Conservation (phyloP, 768 basidiomycete genomes). For the Cystofilobasidium bisporidii region DNA sequence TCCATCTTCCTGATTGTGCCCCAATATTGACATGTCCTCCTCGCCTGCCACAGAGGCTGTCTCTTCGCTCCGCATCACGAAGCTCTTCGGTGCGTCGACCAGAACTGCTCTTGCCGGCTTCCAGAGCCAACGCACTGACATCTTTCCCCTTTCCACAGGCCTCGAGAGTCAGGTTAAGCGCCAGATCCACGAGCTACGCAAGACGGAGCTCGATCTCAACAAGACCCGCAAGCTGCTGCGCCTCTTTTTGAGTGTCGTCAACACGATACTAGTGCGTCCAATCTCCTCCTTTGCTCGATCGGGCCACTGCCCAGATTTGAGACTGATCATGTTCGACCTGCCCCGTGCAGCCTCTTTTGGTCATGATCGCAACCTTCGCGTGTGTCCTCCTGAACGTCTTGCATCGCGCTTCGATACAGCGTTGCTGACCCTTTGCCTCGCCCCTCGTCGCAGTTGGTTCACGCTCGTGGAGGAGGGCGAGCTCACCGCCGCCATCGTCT, state of each 20-base stretch:
- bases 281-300: too few relatives aligned
- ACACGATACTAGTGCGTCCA: slow-evolving; percentile 42
- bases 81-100: slow-evolving; percentile 49
- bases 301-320: too few relatives aligned
- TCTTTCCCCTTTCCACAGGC: slow-evolving; percentile 6
- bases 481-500: slow-evolving; percentile 41
- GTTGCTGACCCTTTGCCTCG: too few relatives aligned
- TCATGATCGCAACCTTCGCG: slow-evolving; percentile 48
- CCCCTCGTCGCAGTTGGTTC: slow-evolving; percentile 2
- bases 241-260: slow-evolving; percentile 45
- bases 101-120: background rate
- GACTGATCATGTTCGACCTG: too few relatives aligned
- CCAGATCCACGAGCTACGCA: slow-evolving; percentile 39
- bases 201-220: background rate
- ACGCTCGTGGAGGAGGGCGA: slow-evolving; percentile 14
- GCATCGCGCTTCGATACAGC: too few relatives aligned
- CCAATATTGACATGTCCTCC: too few relatives aligned
- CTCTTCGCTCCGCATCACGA: slow-evolving; percentile 52
- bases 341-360: slow-evolving; percentile 45
- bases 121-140: background rate
- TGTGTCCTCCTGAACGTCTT: too few relatives aligned
- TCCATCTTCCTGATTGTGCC: too few relatives aligned
- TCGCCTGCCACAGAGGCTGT: slow-evolving; percentile 36
- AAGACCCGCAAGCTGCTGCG: slow-evolving; percentile 50
- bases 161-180: slow-evolving; percentile 47